phyloP scores from a whole-genome alignment of 1,284 basidiomycete genomes.

The Pseudozyma sp. region DNA sequence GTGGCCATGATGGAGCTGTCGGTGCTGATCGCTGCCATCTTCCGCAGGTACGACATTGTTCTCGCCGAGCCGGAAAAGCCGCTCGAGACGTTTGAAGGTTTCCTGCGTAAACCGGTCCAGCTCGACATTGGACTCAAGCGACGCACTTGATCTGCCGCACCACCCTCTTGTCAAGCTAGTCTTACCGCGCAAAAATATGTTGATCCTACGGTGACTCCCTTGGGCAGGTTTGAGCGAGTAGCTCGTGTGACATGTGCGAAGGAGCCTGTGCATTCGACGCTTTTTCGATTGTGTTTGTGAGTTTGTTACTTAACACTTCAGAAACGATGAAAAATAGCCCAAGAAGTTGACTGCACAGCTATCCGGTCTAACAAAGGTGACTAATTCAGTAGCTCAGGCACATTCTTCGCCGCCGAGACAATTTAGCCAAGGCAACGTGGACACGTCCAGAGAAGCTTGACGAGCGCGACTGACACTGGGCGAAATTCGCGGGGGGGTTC shows the following conservation, averaged over 20 bases:
- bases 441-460: neutral
- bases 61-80: constrained; percentile 50
- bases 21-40: constrained; percentile 56
- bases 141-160: constrained; percentile 12
- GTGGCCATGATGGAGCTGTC: constrained; percentile 59
- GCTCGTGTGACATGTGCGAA: neutral
- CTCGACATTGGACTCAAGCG: constrained; percentile 52
- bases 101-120: constrained; percentile 57
- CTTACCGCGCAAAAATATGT: neutral
- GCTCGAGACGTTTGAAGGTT: constrained; percentile 59
- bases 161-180: neutral
- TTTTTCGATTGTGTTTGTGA: no score
- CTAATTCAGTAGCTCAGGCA: no score
- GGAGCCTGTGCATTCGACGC: no score
- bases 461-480: constrained; percentile 16
- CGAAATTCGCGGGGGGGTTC: constrained; percentile 12
- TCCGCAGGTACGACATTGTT: constrained; percentile 58
- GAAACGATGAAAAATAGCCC: no score
- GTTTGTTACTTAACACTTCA: no score
- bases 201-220: neutral
- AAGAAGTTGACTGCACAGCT: no score
- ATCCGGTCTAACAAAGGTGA: no score
- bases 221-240: neutral
- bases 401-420: no score
- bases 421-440: constrained; percentile 24